Evolutionary conservation across 208 protist genomes (phyloP).

Genomic region (Trypanosoma cruzi): DNA sequence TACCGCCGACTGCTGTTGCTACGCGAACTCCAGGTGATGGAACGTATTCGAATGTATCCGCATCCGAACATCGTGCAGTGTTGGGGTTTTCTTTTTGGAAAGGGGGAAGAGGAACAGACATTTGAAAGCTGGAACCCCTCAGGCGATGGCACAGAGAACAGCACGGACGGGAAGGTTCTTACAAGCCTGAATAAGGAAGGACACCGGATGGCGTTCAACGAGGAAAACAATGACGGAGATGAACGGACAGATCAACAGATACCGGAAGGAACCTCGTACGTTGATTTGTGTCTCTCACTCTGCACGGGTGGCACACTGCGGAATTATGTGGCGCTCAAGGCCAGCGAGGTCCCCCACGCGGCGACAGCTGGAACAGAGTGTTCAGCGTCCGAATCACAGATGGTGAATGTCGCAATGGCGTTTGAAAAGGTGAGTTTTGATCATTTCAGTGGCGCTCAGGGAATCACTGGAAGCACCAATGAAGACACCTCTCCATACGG

Average conservation of each 20-base stretch:
- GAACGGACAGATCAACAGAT: neutral
- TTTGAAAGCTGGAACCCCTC: neutral
- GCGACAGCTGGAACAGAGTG: neutral
- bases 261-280: constrained; percentile 11
- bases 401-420: neutral
- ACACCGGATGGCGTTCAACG: neutral
- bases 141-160: neutral
- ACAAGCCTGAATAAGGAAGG: constrained; percentile 11
- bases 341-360: neutral
- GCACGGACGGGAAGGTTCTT: neutral
- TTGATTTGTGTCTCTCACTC: constrained; percentile 33
- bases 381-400: neutral
- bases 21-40: constrained; percentile 35
- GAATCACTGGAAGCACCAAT: constrained; percentile 23
- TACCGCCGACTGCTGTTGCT: constrained; percentile 15
- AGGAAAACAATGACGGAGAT: neutral
- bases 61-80: constrained; percentile 49
- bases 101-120: neutral
- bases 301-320: constrained; percentile 23
- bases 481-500: constrained; percentile 8
- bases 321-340: constrained; percentile 15
- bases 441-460: neutral
- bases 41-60: constrained; percentile 28
- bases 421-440: constrained; percentile 10
- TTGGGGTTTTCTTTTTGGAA: constrained; percentile 38